Evolutionary conservation across 139 green algal species (phyloP), one percentile per base, ranked within the genome.

Genomic region (Chlorella sp.): DNA sequence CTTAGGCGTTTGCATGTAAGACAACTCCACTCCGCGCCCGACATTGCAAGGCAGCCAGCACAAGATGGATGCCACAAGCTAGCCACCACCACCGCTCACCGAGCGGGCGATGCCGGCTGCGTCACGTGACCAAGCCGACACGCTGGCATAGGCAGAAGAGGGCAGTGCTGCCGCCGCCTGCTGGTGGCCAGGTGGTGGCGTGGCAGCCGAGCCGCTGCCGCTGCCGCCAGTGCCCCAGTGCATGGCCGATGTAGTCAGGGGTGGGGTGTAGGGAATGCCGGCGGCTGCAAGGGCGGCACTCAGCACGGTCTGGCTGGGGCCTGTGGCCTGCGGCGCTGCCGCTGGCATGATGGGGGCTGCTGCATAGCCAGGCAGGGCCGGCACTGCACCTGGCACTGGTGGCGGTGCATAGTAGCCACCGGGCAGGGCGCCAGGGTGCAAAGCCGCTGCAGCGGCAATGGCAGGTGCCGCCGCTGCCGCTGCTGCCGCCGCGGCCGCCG

Each of bases 101-200:
- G 32, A 58, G 58, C 77, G 77, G 1, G 14, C 77, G 11, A 73
- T 48, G 17, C 38, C 64, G 0, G 77, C 30, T 2, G 77, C 77
- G 0, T 83, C 40, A 3, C 44, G 77, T 1, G 77, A 83, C 77
- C 77, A 83, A 32, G 77, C 56, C 4, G 77, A 83, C 40, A 83
- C 77, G 58, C 60, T 73, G 26, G 38, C 60, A 41, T 40, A 58
- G 40, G 77, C 40, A 3, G 77, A 73, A 7, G 70, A n/a, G 36
- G 36, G 34, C 32, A n/a, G 73, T 0, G 76, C n/a, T n/a, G 44
- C 30, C 28, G 36, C 43, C 13, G 17, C 3, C 30, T 64, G 74
- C 26, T 26, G 54, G 22, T 16, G 19, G 11, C 22, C 22, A 26
- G 36, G 54, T 7, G 38, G n/a, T 36, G 76, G 54, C 7, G 76